Base-by-base conservation (phyloP, 2,329 filamentous ascomycete species). In the Colletotrichum graminicola region DNA sequence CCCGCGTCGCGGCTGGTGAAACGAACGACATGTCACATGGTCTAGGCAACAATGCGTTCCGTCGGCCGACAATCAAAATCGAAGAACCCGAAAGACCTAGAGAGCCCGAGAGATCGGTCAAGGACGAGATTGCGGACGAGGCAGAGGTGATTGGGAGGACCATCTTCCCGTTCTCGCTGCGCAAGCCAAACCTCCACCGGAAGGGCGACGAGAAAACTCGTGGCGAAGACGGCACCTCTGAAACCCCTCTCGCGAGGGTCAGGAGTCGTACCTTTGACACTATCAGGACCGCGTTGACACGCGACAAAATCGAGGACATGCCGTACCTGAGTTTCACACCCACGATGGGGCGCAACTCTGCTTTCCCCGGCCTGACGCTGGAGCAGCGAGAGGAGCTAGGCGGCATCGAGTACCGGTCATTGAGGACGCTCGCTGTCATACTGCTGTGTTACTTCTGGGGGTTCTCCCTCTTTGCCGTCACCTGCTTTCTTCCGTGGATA, bases 291-390 rank as follows among this genome's bases (percentile, higher is more conserved):
- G 88, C 82, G 11, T 82, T 87, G 66, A 87, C 87, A 18, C 84
- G 89, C 32, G 87, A 88, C 52, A 85, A 86, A 72, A 78, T 81
- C n/a, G 82, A 82, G 2, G 86, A 90, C 41, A 93, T 94, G 84
- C 96, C 96, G 0, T 99, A 99, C 80, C 88, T 99, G 62, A 98
- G 94, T 80, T 98, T 94, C 89, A 92, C 95, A 71, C 94, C 96
- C 2, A 99, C 96, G 0, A 89, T 98, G 65, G 95, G 93, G 32
- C 91, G 96, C 73, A 99, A 99, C 80, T 98, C 95, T 14, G 92
- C 93, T 47, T 99, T 98, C 77, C 88, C 96, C 16, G 94, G 95
- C 75, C 82, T 99, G 74, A 93, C 92, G 0, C 92, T 97, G 75
- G 94, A 96, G 74, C 94, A 99, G 81, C 90, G 96, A 75, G 95